phyloP scores from a whole-genome alignment of 371 early-diverging fungal species.

The Haplosporangium sp. region DNA sequence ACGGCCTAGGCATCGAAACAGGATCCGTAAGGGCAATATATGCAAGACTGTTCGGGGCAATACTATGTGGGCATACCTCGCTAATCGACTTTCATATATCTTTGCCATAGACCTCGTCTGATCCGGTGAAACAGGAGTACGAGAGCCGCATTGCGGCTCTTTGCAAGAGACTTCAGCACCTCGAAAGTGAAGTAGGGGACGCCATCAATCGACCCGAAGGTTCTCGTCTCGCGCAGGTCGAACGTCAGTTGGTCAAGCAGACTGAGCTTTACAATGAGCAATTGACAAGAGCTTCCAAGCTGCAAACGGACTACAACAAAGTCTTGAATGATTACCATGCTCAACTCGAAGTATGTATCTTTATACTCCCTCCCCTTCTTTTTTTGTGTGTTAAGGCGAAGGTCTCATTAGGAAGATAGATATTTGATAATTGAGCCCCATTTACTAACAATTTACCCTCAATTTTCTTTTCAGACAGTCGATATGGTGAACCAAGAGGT shows the following conservation, averaged over 20 bases:
- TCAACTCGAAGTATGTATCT: slow-evolving; percentile 72
- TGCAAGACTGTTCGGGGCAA: neutral
- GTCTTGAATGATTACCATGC: slow-evolving; percentile 70
- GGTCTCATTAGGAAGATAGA: too few species aligned
- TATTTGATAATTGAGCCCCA: neutral
- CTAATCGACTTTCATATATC: neutral
- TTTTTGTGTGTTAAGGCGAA: too few species aligned
- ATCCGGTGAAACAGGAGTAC: slow-evolving; percentile 64
- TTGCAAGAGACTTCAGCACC: slow-evolving; percentile 58
- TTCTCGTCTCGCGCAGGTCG: slow-evolving; percentile 44
- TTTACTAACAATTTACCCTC: neutral
- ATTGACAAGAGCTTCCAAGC: slow-evolving; percentile 35
- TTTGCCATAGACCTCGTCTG: slow-evolving; percentile 12
- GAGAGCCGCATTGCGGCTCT: slow-evolving; percentile 66
- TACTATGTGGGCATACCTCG: neutral
- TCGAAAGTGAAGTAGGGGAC: slow-evolving; percentile 51
- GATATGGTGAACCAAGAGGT: slow-evolving; percentile 81
- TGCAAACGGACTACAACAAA: slow-evolving; percentile 63
- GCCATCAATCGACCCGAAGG: slow-evolving; percentile 45
- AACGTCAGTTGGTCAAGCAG: slow-evolving; percentile 49
- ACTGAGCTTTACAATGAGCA: slow-evolving; percentile 41
- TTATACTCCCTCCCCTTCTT: too few species aligned
- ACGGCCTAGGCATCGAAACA: slow-evolving; percentile 35
- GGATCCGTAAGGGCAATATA: slow-evolving; percentile 18
- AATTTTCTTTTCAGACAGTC: slow-evolving; percentile 62